phyloP scores from a whole-genome alignment of 768 basidiomycete genomes.

The Lyophyllum decastes region DNA sequence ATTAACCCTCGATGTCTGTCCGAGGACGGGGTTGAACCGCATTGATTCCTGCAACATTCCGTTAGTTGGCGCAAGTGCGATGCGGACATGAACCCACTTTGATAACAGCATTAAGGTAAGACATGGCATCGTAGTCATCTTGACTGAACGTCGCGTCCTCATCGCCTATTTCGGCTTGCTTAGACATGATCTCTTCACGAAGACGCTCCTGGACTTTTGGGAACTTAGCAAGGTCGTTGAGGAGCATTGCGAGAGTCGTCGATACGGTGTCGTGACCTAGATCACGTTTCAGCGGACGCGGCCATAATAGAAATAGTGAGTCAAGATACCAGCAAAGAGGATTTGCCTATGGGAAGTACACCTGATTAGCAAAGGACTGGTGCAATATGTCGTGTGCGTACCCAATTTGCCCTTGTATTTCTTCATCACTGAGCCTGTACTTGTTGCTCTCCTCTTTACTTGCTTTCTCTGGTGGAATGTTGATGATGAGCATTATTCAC shows the following conservation, averaged over 20 bases:
- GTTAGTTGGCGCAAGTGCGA: neutral
- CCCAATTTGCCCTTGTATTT: slow-evolving; percentile 5
- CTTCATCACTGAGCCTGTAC: slow-evolving; percentile 3
- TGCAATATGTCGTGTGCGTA: neutral
- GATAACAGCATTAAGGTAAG: slow-evolving; percentile 3
- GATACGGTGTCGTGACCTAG: slow-evolving; percentile 8
- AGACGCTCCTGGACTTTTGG: slow-evolving; percentile 4
- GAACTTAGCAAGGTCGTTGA: slow-evolving; percentile 1
- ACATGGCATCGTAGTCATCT: slow-evolving; percentile 4
- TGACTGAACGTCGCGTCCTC: slow-evolving; percentile 6
- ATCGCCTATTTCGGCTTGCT: slow-evolving; percentile 3
- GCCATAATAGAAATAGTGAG: neutral
- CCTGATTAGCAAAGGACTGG: neutral
- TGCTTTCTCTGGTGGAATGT: neutral
- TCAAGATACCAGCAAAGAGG: neutral
- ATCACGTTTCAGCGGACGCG: neutral
- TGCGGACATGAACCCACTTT: neutral
- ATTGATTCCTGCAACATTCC: slow-evolving; percentile 1
- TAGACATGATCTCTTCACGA: slow-evolving; percentile 5
- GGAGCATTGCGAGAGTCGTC: slow-evolving; percentile 1
- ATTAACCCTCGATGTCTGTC: slow-evolving; percentile 3
- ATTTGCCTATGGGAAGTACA: neutral
- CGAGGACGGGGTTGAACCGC: slow-evolving; percentile 6
- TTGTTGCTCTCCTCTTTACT: slow-evolving; percentile 1
- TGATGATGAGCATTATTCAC: neutral